Conservation (phyloP, 352 stramenopile species). For the Globisporangium uncinulatum region DNA sequence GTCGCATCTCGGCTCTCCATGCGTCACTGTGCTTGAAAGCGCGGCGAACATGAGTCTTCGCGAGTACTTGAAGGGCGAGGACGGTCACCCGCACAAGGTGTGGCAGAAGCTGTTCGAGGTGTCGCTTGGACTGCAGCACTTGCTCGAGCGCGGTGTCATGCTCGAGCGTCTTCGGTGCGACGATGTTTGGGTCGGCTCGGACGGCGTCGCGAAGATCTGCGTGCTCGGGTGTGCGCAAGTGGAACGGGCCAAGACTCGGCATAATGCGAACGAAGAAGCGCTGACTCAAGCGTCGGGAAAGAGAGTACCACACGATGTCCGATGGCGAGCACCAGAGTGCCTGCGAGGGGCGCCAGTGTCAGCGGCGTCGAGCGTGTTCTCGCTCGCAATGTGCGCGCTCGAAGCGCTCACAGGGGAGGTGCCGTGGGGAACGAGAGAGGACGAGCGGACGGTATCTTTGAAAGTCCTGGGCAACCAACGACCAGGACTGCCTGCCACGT, state of each 20-base stretch:
- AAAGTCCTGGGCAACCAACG: too few species aligned
- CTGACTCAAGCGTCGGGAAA: too few species aligned
- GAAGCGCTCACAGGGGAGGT: constrained; percentile 2
- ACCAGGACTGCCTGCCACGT: neutral
- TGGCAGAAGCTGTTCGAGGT: constrained; percentile 9
- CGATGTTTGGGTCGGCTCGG: constrained; percentile 1
- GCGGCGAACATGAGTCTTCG: neutral
- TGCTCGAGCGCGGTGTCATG: constrained; percentile 2
- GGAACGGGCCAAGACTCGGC: too few species aligned
- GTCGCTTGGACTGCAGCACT: constrained; percentile 28
- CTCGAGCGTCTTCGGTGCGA: neutral
- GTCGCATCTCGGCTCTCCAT: constrained; percentile 8
- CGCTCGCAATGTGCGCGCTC: constrained; percentile 3
- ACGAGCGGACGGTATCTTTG: too few species aligned
- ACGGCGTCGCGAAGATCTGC: constrained; percentile 6
- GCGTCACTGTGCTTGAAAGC: neutral
- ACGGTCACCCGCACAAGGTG: neutral
- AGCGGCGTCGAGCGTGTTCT: constrained; percentile 3
- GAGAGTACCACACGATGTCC: too few species aligned
- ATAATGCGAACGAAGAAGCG: too few species aligned
- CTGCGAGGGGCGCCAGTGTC: neutral
- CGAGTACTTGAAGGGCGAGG: neutral
- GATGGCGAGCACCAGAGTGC: constrained; percentile 4
- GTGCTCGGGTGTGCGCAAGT: neutral
- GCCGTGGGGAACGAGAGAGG: too few species aligned